Evolutionary conservation across 2,329 filamentous ascomycete species (phyloP).

Genomic region (Fusarium robinianum): DNA sequence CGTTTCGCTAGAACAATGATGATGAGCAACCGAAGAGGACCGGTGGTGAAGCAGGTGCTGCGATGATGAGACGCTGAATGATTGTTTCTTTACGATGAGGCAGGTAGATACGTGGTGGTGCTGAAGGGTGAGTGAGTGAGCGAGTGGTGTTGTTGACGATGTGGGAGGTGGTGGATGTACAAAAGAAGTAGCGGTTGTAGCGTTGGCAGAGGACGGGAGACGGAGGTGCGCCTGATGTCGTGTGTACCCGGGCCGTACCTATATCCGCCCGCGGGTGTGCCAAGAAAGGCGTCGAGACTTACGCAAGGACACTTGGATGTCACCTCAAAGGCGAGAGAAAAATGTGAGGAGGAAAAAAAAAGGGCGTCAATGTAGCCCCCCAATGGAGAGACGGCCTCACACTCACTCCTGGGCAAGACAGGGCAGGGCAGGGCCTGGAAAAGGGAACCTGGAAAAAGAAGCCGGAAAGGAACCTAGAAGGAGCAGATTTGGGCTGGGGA

Average conservation of each 20-base stretch:
- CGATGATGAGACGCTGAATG: slow-evolving; percentile 22
- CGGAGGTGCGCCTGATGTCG: slow-evolving; percentile 31
- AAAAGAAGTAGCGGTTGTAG: slow-evolving; percentile 22
- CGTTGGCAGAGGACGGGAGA: slow-evolving; percentile 16
- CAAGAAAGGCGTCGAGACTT: slow-evolving; percentile 2
- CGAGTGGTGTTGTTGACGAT: slow-evolving; percentile 26
- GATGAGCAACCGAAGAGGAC: neutral
- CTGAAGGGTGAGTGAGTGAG: slow-evolving; percentile 28
- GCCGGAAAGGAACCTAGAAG: slow-evolving; percentile 32
- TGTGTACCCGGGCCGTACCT: slow-evolving; percentile 37
- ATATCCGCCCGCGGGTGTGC: slow-evolving; percentile 31
- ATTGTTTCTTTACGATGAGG: slow-evolving; percentile 28
- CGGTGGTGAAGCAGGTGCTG: slow-evolving; percentile 21
- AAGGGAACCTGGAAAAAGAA: slow-evolving; percentile 27
- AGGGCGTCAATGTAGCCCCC: slow-evolving; percentile 15
- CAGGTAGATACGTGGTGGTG: slow-evolving; percentile 19
- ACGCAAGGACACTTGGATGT: slow-evolving; percentile 13
- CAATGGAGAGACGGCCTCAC: slow-evolving; percentile 28
- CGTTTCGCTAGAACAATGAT: too few relatives aligned
- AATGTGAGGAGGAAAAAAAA: too few relatives aligned
- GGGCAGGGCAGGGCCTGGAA: slow-evolving; percentile 17
- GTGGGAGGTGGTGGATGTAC: slow-evolving; percentile 24
- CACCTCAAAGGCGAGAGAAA: neutral
- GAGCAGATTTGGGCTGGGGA: slow-evolving; percentile 38
- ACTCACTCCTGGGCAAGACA: slow-evolving; percentile 3